Evolutionary conservation across 768 basidiomycete species (phyloP).

Genomic region (Macrolepiota fuliginosa): DNA sequence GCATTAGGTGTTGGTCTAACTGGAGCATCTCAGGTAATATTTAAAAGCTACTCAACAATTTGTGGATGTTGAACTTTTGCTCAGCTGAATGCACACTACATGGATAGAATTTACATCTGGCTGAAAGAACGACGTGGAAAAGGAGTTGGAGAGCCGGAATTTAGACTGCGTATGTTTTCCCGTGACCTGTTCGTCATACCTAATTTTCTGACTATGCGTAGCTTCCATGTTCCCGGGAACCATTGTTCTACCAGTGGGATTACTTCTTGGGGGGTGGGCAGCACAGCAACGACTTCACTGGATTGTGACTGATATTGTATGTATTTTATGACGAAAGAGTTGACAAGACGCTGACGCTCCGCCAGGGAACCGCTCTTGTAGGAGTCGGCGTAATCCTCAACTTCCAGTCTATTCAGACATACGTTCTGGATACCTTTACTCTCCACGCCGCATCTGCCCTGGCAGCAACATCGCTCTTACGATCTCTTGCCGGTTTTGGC

Average conservation of each 20-base stretch:
- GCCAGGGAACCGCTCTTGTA: constrained; percentile 53
- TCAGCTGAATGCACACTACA: constrained; percentile 43
- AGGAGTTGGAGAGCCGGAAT: constrained; percentile 48
- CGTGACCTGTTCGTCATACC: neutral
- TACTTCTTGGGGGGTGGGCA: constrained; percentile 72
- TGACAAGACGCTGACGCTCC: neutral
- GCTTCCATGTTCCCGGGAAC: constrained; percentile 61
- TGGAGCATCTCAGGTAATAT: constrained; percentile 38
- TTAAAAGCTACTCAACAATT: neutral
- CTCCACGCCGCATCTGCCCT: constrained; percentile 69
- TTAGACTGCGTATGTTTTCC: constrained; percentile 39
- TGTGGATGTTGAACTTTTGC: neutral
- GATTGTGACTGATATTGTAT: constrained; percentile 64
- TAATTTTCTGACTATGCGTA: constrained; percentile 20
- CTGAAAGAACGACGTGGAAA: constrained; percentile 46
- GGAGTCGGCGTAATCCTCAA: constrained; percentile 57
- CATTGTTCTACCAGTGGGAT: constrained; percentile 59
- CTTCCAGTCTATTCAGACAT: constrained; percentile 65
- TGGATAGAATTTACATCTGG: constrained; percentile 55
- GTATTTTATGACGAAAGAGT: constrained; percentile 1
- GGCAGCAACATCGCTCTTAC: constrained; percentile 60
- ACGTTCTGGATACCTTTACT: constrained; percentile 66
- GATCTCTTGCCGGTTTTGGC: constrained; percentile 67
- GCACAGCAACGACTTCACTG: constrained; percentile 58
- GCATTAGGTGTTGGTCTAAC: constrained; percentile 65